These are phyloP conservation scores for Tylopilus sp. DNA, from an alignment of 768 basidiomycete genomes.

Conservation along the genomic window DNA sequence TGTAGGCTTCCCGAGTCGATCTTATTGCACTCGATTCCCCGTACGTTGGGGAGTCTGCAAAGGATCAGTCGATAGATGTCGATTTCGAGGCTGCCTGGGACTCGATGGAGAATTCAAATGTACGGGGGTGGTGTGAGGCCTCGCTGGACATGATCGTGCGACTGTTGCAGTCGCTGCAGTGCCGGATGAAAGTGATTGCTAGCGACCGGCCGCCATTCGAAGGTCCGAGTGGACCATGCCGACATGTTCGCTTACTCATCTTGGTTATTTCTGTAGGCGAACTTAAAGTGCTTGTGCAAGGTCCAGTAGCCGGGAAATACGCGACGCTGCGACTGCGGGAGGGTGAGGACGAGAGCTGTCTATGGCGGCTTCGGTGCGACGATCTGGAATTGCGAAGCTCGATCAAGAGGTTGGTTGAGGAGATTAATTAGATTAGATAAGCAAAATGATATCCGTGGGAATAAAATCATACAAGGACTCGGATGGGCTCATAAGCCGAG, in stretches of 20 bases:
- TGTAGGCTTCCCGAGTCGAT: conserved; percentile 43
- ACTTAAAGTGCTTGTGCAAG: conserved; percentile 52
- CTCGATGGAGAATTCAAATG: conserved; percentile 38
- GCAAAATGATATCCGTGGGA: not conserved
- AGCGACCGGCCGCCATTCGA: conserved; percentile 55
- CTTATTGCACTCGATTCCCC: conserved; percentile 76
- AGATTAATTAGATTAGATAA: conserved; percentile 1
- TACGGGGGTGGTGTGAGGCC: conserved; percentile 68
- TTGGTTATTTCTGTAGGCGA: conserved; percentile 45
- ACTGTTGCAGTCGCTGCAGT: conserved; percentile 47
- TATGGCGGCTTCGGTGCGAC: conserved; percentile 65
- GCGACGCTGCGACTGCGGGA: conserved; percentile 57
- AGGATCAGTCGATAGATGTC: conserved; percentile 12
- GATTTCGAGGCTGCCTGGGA: conserved; percentile 63
- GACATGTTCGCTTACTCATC: not conserved
- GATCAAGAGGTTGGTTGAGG: conserved; percentile 43
- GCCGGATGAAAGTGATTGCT: conserved; percentile 47
- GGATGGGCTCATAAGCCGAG: not conserved
- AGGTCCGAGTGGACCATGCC: conserved; percentile 38
- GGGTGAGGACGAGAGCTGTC: conserved; percentile 64
- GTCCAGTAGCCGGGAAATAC: conserved; percentile 14
- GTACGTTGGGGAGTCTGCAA: conserved; percentile 48
- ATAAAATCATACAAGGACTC: not conserved
- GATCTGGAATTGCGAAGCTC: conserved; percentile 40
- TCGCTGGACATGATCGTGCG: conserved; percentile 53